Percentiles rank a stretch among this genome's conserved stretches.
phyloP scores from a whole-genome alignment of 164 flowering plant genomes.

The Dillenia suffruticosa region DNA sequence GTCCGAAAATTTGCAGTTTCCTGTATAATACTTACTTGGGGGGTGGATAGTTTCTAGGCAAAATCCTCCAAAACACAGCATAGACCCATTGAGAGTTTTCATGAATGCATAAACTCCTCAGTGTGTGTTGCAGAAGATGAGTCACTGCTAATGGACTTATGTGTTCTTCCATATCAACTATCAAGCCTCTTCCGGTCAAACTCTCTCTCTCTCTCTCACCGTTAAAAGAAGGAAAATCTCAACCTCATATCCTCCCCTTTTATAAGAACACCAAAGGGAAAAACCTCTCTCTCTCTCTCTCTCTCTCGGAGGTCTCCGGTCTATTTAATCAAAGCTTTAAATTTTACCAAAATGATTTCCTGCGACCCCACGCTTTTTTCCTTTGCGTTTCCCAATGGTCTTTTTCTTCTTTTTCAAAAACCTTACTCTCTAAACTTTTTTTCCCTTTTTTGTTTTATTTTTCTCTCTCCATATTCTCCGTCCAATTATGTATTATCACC shows the following conservation, averaged over 20 bases:
- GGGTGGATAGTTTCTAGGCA: slow-evolving; percentile 96
- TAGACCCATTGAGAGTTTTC: slow-evolving; percentile 93
- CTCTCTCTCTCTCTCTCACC: slow-evolving; percentile 11
- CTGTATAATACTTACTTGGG: slow-evolving; percentile 61
- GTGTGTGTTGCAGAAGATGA: slow-evolving; percentile 94
- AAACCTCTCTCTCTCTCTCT: slow-evolving; percentile 20
- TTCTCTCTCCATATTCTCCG: too few species aligned
- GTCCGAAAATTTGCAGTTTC: too few species aligned
- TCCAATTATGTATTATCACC: slow-evolving; percentile 20
- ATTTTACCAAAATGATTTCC: slow-evolving; percentile 29
- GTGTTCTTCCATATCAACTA: slow-evolving; percentile 65
- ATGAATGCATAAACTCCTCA: slow-evolving; percentile 83
- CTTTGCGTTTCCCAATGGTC: slow-evolving; percentile 30
- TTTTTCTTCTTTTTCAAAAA: slow-evolving; percentile 15
- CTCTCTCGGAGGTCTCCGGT: slow-evolving; percentile 9
- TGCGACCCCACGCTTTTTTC: slow-evolving; percentile 27
- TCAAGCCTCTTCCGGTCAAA: not conserved
- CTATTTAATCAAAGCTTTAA: slow-evolving; percentile 18
- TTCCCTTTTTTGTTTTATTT: too few species aligned
- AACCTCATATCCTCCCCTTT: slow-evolving; percentile 32
- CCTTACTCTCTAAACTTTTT: not conserved
- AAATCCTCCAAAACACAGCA: slow-evolving; percentile 97
- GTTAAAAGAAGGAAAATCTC: slow-evolving; percentile 23
- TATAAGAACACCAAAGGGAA: slow-evolving; percentile 34
- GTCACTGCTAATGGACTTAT: slow-evolving; percentile 70